These are phyloP conservation scores for Fermentozyma sake DNA, from an alignment of 1,139 yeast species.

Conservation along the genomic window DNA sequence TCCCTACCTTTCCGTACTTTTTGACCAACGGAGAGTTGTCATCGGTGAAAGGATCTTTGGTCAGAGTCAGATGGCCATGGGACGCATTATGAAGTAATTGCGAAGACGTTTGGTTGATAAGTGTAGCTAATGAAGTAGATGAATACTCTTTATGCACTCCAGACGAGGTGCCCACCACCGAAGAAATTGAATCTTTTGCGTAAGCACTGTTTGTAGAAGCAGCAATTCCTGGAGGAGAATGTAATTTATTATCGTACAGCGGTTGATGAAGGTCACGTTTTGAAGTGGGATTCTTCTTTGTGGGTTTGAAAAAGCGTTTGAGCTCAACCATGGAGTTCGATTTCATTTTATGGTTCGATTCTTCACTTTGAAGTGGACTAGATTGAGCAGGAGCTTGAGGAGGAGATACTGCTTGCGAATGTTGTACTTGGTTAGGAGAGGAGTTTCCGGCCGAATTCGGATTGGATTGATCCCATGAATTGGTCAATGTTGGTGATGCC, in stretches of 20 bases:
- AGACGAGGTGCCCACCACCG: no score
- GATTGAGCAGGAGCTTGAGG: slow-evolving; percentile 1
- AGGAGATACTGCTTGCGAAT: neutral
- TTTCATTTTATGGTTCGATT: slow-evolving; percentile 26
- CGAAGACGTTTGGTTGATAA: slow-evolving; percentile 42
- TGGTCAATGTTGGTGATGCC: slow-evolving; percentile 29
- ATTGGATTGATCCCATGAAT: slow-evolving; percentile 17
- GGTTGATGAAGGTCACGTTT: slow-evolving; percentile 16
- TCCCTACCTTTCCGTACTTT: slow-evolving; percentile 87
- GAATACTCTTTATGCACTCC: slow-evolving; percentile 27
- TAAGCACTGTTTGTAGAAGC: slow-evolving; percentile 1
- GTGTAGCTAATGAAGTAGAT: slow-evolving; percentile 37
- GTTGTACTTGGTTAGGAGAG: neutral
- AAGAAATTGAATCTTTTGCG: slow-evolving; percentile 1
- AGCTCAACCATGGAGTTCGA: slow-evolving; percentile 39
- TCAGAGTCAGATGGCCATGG: slow-evolving; percentile 19
- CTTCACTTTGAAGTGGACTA: slow-evolving; percentile 18
- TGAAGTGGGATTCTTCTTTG: slow-evolving; percentile 27
- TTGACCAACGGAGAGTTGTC: slow-evolving; percentile 66
- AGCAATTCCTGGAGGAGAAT: slow-evolving; percentile 28
- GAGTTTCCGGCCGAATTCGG: neutral
- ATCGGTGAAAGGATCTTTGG: slow-evolving; percentile 42
- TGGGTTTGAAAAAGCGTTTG: slow-evolving; percentile 39
- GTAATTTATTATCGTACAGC: slow-evolving; percentile 22
- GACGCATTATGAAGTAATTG: slow-evolving; percentile 41